Percentiles rank a stretch among this genome's conserved stretches.
phyloP scores from a whole-genome alignment of 2,329 filamentous ascomycete species.

The Cercospora sp. region DNA sequence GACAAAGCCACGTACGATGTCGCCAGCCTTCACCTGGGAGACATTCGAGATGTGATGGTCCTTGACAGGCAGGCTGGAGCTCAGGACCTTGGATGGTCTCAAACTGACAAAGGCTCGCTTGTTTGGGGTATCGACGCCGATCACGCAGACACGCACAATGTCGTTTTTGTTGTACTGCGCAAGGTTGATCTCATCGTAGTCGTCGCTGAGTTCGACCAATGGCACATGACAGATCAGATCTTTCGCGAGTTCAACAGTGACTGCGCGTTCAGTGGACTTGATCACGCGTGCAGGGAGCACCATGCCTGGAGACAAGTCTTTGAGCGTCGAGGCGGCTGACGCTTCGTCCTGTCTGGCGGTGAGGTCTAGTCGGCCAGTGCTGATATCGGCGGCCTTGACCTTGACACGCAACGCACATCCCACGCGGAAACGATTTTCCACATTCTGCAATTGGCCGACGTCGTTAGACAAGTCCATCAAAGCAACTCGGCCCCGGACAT shows the following conservation, averaged over 20 bases:
- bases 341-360: slow-evolving; percentile 41
- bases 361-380: slow-evolving; percentile 77
- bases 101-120: slow-evolving; percentile 81
- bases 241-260: slow-evolving; percentile 84
- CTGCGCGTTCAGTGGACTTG: slow-evolving; percentile 78
- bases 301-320: slow-evolving; percentile 74
- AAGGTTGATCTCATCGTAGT: slow-evolving; percentile 79
- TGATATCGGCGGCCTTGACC: slow-evolving; percentile 71
- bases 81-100: slow-evolving; percentile 84
- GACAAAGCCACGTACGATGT: slow-evolving; percentile 86
- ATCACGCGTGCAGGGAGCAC: slow-evolving; percentile 81
- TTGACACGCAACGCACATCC: slow-evolving; percentile 84
- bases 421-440: slow-evolving; percentile 79
- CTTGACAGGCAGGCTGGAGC: slow-evolving; percentile 75
- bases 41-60: slow-evolving; percentile 75
- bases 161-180: slow-evolving; percentile 78
- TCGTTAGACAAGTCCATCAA: slow-evolving; percentile 86
- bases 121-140: slow-evolving; percentile 77
- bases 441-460: slow-evolving; percentile 72
- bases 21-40: slow-evolving; percentile 71
- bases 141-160: slow-evolving; percentile 81
- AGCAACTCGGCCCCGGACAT: slow-evolving; percentile 79
- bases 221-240: slow-evolving; percentile 76
- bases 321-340: slow-evolving; percentile 63
- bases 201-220: slow-evolving; percentile 79